Percentiles rank a stretch among this genome's conserved stretches.
phyloP scores from a whole-genome alignment of 83 land plant species.

The Isoetes engelmannii region DNA sequence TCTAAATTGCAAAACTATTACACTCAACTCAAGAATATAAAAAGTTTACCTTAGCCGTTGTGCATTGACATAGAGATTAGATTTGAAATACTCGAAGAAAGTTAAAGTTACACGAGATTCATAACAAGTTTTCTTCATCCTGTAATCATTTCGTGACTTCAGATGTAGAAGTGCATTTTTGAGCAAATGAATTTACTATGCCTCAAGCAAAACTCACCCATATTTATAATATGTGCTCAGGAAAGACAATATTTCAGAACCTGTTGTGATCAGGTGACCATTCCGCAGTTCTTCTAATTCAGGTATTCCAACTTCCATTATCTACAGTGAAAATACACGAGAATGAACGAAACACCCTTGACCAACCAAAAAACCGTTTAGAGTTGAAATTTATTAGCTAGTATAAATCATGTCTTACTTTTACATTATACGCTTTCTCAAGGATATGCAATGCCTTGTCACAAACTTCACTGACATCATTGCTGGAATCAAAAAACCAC shows the following conservation, averaged over 20 bases:
- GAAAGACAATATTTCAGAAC: conserved; percentile 45
- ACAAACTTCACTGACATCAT: conserved; percentile 60
- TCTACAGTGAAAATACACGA: conserved; percentile 24
- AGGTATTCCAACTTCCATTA: conserved; percentile 66
- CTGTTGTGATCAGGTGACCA: conserved; percentile 70
- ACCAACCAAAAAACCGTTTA: neutral
- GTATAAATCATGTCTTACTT: conserved; percentile 36
- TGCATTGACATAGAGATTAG: conserved; percentile 18
- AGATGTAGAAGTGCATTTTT: conserved; percentile 1
- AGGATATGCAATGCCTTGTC: conserved; percentile 52
- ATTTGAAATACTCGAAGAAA: conserved; percentile 12
- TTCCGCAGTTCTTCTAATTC: conserved; percentile 69
- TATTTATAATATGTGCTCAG: conserved; percentile 35
- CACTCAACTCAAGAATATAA: neutral
- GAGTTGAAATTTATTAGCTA: neutral
- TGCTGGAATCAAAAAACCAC: conserved; percentile 79
- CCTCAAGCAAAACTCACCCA: conserved; percentile 33
- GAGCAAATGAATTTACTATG: conserved; percentile 4
- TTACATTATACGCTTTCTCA: conserved; percentile 42
- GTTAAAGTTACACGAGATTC: conserved; percentile 15
- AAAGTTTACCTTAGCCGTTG: conserved; percentile 13
- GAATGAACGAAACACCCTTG: conserved; percentile 6
- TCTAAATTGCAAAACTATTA: neutral
- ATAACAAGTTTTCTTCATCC: conserved; percentile 8
- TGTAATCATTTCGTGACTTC: conserved; percentile 24